Conservation (phyloP, 2,329 filamentous ascomycete species). For the Dactylellina cionopaga region DNA sequence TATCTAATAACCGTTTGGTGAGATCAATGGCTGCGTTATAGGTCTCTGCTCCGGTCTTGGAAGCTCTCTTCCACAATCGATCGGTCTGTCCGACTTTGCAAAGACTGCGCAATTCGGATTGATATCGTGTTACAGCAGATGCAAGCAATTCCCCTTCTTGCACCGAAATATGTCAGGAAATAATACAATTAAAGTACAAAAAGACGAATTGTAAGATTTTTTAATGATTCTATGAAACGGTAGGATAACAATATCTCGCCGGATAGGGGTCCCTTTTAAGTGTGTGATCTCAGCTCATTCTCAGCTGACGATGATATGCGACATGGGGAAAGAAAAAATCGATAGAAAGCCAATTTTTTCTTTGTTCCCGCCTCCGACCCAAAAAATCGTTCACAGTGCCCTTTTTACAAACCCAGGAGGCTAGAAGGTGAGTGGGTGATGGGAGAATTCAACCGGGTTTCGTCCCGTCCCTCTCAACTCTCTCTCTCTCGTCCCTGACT, state of each 20-base stretch:
- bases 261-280: slow-evolving; percentile 27
- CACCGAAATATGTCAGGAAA: slow-evolving; percentile 8
- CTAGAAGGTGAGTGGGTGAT: background rate
- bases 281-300: slow-evolving; percentile 17
- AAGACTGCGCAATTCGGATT: background rate
- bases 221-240: slow-evolving; percentile 4
- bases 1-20: slow-evolving; percentile 13
- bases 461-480: slow-evolving; percentile 18
- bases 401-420: slow-evolving; percentile 12
- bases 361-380: background rate
- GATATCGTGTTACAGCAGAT: slow-evolving; percentile 22
- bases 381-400: too few relatives aligned
- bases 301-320: slow-evolving; percentile 32
- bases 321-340: slow-evolving; percentile 8
- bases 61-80: too few relatives aligned
- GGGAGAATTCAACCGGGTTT: slow-evolving; percentile 24
- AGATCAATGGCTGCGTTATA: background rate
- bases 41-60: too few relatives aligned
- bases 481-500: slow-evolving; percentile 18
- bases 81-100: too few relatives aligned
- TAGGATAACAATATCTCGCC: background rate
- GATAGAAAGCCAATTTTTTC: slow-evolving; percentile 6
- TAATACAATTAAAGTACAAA: slow-evolving; percentile 7
- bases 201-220: slow-evolving; percentile 3
- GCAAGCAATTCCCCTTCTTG: slow-evolving; percentile 17